Evolutionary conservation across 306 rosid species (phyloP).

Genomic region (Fagus sylvatica): DNA sequence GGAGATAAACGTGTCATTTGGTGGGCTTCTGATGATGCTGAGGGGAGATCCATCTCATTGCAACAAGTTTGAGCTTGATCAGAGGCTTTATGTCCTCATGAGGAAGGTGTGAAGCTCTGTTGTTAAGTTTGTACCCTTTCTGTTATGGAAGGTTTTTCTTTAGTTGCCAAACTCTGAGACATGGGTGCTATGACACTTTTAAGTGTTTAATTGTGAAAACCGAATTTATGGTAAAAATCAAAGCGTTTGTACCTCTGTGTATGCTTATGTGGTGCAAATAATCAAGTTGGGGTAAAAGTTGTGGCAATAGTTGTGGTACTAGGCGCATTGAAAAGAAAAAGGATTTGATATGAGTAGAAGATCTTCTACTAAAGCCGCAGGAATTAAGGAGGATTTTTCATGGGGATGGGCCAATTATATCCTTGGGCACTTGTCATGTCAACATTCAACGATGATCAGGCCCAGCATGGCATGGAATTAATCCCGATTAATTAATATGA

Average conservation of each 20-base stretch:
- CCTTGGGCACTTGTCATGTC: too few relatives aligned
- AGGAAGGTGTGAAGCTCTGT: slow-evolving; percentile 67
- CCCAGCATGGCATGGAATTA: too few relatives aligned
- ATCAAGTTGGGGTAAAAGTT: not conserved
- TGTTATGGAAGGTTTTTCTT: not conserved
- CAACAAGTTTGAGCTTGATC: slow-evolving; percentile 86
- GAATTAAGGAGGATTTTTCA: too few relatives aligned
- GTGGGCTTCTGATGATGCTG: slow-evolving; percentile 90
- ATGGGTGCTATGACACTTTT: not conserved
- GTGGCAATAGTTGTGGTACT: too few relatives aligned
- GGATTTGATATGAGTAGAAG: too few relatives aligned
- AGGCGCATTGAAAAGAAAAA: too few relatives aligned
- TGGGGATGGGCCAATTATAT: too few relatives aligned
- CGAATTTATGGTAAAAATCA: not conserved
- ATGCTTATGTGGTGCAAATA: not conserved
- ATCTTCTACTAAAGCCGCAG: too few relatives aligned
- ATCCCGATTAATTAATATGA: too few relatives aligned
- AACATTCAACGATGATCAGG: too few relatives aligned
- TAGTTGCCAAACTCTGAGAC: not conserved
- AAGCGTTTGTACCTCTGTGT: not conserved
- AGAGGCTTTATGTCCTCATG: slow-evolving; percentile 68
- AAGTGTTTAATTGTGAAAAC: not conserved
- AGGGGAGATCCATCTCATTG: slow-evolving; percentile 81
- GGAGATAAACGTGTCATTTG: slow-evolving; percentile 79
- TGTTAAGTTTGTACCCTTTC: not conserved